These are phyloP conservation scores for Krasilnikovozyma curviuscula DNA, from an alignment of 768 basidiomycete genomes.

Conservation along the genomic window DNA sequence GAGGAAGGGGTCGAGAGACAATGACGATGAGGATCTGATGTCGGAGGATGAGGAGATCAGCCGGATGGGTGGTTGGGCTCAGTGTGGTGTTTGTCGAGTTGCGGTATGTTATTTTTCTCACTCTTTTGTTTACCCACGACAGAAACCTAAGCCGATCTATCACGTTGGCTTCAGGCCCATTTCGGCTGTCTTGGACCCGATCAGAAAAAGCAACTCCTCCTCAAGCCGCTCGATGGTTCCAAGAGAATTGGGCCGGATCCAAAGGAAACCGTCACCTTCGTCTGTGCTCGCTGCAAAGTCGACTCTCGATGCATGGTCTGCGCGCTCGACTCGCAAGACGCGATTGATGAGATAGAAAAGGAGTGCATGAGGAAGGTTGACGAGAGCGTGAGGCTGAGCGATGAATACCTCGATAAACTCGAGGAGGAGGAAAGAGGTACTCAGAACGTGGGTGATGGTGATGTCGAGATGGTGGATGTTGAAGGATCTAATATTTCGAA, in stretches of 20 bases:
- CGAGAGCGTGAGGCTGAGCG: too few relatives aligned
- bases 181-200: constrained; percentile 5
- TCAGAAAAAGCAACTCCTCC: background rate
- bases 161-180: constrained; percentile 1
- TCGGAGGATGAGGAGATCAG: constrained; percentile 37
- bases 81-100: constrained; percentile 62
- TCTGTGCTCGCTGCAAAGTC: constrained; percentile 1
- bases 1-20: too few relatives aligned
- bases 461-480: background rate
- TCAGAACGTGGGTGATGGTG: background rate
- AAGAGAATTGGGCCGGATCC: background rate
- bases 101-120: constrained; percentile 61
- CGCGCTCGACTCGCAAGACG: background rate
- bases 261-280: background rate
- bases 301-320: constrained; percentile 4
- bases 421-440: background rate
- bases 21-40: constrained; percentile 38
- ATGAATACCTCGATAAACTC: background rate
- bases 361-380: too few relatives aligned
- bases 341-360: too few relatives aligned
- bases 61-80: constrained; percentile 58
- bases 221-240: too few relatives aligned
- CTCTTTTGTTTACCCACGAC: constrained; percentile 32
- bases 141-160: too few relatives aligned
- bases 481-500: background rate